Percentiles rank a stretch among this genome's conserved stretches.
phyloP scores from a whole-genome alignment of 805 yeast genomes.

The Yamadazyma ubonensis region DNA sequence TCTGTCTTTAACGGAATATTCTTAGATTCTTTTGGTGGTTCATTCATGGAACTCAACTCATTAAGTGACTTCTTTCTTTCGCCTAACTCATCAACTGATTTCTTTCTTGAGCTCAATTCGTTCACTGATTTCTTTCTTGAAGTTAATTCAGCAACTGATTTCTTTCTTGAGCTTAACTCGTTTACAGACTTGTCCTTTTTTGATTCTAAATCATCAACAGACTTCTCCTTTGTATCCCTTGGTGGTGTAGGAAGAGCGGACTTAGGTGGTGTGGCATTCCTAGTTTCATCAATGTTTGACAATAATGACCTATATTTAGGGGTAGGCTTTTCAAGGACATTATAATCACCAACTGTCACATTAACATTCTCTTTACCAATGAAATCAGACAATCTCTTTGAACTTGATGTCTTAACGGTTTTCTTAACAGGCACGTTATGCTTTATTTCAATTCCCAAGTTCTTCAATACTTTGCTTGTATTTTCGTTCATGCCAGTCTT shows the following conservation, averaged over 20 bases:
- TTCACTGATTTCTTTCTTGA: too few species aligned
- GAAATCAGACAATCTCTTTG: conserved; percentile 28
- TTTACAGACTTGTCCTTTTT: too few species aligned
- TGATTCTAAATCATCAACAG: too few species aligned
- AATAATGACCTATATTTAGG: conserved; percentile 13
- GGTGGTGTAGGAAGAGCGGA: conserved; percentile 4
- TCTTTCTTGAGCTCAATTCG: too few species aligned
- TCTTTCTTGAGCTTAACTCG: too few species aligned
- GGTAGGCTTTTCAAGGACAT: conserved; percentile 5
- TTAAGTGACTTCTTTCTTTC: too few species aligned
- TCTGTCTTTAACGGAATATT: conserved; percentile 1
- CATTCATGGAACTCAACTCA: too few species aligned
- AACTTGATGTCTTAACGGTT: conserved; percentile 37
- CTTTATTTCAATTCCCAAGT: conserved; percentile 33
- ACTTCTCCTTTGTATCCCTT: too few species aligned
- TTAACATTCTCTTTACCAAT: conserved; percentile 15
- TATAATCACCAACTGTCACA: conserved; percentile 6
- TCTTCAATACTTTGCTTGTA: conserved; percentile 34
- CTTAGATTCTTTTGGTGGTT: too few species aligned
- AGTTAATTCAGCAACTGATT: too few species aligned
- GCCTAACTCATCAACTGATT: too few species aligned
- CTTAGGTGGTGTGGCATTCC: conserved; percentile 1
- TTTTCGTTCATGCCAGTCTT: conserved; percentile 19
- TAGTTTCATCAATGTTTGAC: conserved; percentile 3
- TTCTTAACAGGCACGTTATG: conserved; percentile 15